phyloP scores from a whole-genome alignment of 208 protist species.

The Endotrypanum monterogeii region DNA sequence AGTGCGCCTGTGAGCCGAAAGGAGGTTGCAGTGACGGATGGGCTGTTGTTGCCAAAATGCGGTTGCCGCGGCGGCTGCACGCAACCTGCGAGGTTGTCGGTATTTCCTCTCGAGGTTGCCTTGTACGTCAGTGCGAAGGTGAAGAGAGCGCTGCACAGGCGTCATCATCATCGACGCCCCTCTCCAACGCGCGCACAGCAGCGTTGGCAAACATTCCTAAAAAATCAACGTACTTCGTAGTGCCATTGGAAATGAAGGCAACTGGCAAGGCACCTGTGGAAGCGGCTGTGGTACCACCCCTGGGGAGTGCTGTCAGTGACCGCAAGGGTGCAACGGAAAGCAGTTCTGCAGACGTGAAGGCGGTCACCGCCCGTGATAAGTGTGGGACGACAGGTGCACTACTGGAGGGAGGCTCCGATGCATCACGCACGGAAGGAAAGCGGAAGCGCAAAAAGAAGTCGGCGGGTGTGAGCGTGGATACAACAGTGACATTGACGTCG shows the following conservation, averaged over 20 bases:
- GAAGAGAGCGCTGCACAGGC: neutral
- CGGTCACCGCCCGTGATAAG: neutral
- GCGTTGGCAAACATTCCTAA: neutral
- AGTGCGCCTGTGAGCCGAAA: constrained; percentile 33
- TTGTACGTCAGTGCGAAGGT: constrained; percentile 12
- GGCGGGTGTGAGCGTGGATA: neutral
- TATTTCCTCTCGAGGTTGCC: constrained; percentile 7
- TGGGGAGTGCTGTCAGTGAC: neutral
- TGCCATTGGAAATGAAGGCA: constrained; percentile 31
- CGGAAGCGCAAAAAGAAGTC: constrained; percentile 22
- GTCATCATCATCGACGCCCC: neutral
- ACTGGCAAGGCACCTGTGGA: constrained; percentile 6
- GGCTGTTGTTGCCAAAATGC: constrained; percentile 27
- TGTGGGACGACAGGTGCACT: too few relatives aligned
- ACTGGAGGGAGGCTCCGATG: neutral
- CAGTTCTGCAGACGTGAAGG: neutral
- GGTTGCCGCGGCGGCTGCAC: constrained; percentile 17
- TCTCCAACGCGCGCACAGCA: neutral
- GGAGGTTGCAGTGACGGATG: constrained; percentile 2
- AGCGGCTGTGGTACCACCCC: neutral
- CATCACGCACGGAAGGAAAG: constrained; percentile 11
- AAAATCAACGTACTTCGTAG: constrained; percentile 11
- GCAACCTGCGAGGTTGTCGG: constrained; percentile 20
- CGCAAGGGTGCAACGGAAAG: neutral
- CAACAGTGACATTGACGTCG: neutral